Conservation (phyloP, 1,284 basidiomycete genomes). For the Volvariella volvacea region DNA sequence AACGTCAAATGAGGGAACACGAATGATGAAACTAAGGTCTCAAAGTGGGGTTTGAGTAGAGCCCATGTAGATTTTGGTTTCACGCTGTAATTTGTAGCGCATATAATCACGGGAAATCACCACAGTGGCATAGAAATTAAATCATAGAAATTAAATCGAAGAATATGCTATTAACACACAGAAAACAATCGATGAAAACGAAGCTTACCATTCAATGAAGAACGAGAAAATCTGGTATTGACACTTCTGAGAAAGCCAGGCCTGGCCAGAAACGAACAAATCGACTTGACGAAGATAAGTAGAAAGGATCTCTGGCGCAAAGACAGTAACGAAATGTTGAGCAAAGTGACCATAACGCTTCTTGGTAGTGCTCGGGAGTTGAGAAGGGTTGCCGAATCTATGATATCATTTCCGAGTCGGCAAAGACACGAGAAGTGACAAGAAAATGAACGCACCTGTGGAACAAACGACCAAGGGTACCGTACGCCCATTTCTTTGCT, state of each 20-base stretch:
- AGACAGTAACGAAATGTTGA: constrained; percentile 68
- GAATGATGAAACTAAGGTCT: constrained; percentile 67
- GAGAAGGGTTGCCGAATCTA: constrained; percentile 80
- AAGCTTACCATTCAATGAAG: constrained; percentile 75
- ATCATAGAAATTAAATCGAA: too few species aligned
- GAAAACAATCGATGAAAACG: background rate
- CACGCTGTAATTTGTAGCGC: too few species aligned
- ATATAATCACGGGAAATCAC: too few species aligned
- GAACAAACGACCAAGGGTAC: constrained; percentile 67
- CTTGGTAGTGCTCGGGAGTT: constrained; percentile 67
- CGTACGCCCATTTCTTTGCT: constrained; percentile 86
- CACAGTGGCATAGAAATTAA: too few species aligned
- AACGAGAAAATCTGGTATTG: constrained; percentile 78
- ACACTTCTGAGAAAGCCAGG: constrained; percentile 77
- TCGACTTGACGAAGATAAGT: constrained; percentile 75
- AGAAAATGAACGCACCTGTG: constrained; percentile 43
- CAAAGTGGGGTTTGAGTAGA: constrained; percentile 76
- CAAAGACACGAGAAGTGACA: background rate
- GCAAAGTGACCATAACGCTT: constrained; percentile 68
- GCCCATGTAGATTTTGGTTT: constrained; percentile 87
- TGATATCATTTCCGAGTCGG: constrained; percentile 6
- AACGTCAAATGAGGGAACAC: constrained; percentile 85
- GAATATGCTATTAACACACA: background rate
- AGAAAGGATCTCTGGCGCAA: constrained; percentile 81
- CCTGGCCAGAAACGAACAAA: constrained; percentile 59